A percentile compares a stretch with the other conserved stretches of the same genome.
These are phyloP conservation scores for Solanum hybrid DNA, from an alignment of 305 asterid genomes.

Conservation along the genomic window DNA sequence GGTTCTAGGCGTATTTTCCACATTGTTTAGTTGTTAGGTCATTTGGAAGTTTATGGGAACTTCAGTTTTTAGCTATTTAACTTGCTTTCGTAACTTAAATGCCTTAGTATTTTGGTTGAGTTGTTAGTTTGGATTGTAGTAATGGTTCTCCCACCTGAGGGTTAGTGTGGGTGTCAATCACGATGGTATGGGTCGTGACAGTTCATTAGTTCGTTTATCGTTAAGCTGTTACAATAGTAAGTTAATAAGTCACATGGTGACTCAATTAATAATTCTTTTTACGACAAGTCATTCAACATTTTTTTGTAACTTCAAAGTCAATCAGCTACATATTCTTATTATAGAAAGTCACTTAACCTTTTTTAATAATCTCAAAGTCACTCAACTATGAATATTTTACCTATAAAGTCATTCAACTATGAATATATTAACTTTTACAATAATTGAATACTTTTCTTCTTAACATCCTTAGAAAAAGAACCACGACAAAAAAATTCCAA, in stretches of 20 bases:
- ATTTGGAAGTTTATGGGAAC: no score
- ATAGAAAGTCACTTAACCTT: background rate
- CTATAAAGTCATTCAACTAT: background rate
- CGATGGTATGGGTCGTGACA: no score
- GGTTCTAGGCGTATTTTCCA: no score
- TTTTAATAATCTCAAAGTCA: background rate
- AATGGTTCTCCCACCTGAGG: no score
- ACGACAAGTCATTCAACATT: background rate
- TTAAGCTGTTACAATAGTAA: background rate
- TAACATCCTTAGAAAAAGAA: background rate
- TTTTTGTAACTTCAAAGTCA: background rate
- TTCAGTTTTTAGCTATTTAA: no score
- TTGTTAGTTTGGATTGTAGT: no score
- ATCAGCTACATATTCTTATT: background rate
- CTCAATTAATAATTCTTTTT: background rate
- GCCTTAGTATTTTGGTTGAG: no score
- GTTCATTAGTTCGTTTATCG: background rate
- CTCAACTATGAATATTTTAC: background rate
- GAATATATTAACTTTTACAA: background rate
- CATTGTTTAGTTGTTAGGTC: no score
- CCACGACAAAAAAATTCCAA: background rate
- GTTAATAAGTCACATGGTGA: background rate
- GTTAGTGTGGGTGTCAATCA: no score
- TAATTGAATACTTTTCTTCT: background rate
- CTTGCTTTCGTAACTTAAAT: no score